Percentiles rank a stretch among this genome's conserved stretches.
phyloP scores from a whole-genome alignment of 495 filamentous ascomycete species.

The Tuber borchii region DNA sequence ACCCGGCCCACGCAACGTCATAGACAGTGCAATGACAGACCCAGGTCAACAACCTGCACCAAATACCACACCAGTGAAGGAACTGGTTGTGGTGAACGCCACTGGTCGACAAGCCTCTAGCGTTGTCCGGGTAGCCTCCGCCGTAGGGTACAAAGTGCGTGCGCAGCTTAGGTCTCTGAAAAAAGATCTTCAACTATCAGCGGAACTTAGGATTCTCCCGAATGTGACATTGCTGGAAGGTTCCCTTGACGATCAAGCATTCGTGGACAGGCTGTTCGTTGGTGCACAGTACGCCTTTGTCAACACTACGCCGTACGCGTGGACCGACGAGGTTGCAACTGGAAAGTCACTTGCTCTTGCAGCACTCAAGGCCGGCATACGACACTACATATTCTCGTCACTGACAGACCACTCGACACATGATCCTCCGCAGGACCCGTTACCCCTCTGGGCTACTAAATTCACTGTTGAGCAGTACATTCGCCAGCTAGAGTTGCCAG shows the following conservation, averaged over 20 bases:
- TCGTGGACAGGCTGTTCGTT: slow-evolving; percentile 69
- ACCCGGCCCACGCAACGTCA: slow-evolving; percentile 22
- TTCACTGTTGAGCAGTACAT: slow-evolving; percentile 87
- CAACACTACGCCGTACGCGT: slow-evolving; percentile 80
- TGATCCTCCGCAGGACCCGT: slow-evolving; percentile 35
- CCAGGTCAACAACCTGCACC: slow-evolving; percentile 46
- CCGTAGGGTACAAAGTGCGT: slow-evolving; percentile 82
- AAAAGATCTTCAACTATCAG: slow-evolving; percentile 45
- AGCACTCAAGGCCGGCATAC: slow-evolving; percentile 72
- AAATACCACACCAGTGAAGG: slow-evolving; percentile 50
- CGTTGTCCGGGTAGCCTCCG: slow-evolving; percentile 82
- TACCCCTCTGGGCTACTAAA: slow-evolving; percentile 89
- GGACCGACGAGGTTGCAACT: slow-evolving; percentile 86
- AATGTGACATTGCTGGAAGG: slow-evolving; percentile 81
- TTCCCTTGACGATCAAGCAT: slow-evolving; percentile 61
- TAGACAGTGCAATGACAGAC: slow-evolving; percentile 26
- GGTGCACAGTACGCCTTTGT: slow-evolving; percentile 87
- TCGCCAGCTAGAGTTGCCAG: slow-evolving; percentile 69
- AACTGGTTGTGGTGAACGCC: slow-evolving; percentile 86
- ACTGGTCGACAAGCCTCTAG: slow-evolving; percentile 90
- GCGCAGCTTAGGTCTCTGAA: slow-evolving; percentile 76
- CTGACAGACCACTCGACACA: slow-evolving; percentile 89
- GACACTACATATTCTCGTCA: slow-evolving; percentile 90
- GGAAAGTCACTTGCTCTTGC: slow-evolving; percentile 82
- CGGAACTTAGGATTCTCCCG: slow-evolving; percentile 69